phyloP scores from a whole-genome alignment of 169 alveolate species.

The Fabrea salina region DNA sequence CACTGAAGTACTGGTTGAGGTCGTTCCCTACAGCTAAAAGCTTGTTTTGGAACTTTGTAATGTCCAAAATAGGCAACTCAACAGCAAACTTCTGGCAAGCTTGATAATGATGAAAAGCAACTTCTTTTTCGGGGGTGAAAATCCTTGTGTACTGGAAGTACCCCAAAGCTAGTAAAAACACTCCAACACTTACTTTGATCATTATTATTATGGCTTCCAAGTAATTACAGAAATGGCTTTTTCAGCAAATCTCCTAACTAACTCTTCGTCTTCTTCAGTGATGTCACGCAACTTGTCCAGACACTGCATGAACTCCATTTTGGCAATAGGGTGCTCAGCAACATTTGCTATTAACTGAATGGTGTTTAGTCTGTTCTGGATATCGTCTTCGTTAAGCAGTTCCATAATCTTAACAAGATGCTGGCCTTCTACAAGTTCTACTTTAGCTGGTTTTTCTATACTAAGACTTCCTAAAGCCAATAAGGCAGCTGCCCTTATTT shows the following conservation, averaged over 20 bases:
- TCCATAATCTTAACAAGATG: constrained; percentile 44
- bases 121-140: background rate
- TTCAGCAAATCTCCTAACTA: constrained; percentile 53
- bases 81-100: background rate
- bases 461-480: constrained; percentile 54
- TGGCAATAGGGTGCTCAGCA: constrained; percentile 65
- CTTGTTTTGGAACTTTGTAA: background rate
- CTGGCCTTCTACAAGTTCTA: constrained; percentile 52
- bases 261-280: constrained; percentile 42
- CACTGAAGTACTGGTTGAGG: background rate
- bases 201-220: constrained; percentile 60
- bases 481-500: constrained; percentile 59
- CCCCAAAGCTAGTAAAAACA: too few relatives aligned
- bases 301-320: constrained; percentile 56
- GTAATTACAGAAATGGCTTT: constrained; percentile 56
- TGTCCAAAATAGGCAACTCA: background rate
- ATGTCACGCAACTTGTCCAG: constrained; percentile 51
- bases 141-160: constrained; percentile 16
- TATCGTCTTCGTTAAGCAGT: constrained; percentile 49
- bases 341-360: constrained; percentile 55
- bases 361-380: constrained; percentile 49
- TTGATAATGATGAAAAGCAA: background rate
- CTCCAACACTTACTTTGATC: too few relatives aligned
- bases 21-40: constrained; percentile 5
- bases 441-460: constrained; percentile 58